Evolutionary conservation across 2,329 filamentous ascomycete genomes (phyloP).

Genomic region (Talaromyces sp.): DNA sequence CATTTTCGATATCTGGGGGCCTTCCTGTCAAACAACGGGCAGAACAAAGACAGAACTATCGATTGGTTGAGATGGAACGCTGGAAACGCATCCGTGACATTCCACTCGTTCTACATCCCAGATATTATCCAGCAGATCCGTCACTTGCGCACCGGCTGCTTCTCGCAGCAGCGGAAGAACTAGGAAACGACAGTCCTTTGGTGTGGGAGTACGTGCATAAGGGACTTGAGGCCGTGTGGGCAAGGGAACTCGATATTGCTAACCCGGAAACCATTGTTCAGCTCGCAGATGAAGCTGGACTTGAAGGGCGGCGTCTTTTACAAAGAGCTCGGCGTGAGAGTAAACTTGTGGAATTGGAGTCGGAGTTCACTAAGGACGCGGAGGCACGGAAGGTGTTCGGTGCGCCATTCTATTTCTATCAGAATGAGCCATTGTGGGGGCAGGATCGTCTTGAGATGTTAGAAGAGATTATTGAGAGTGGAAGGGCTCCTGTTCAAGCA

Average conservation of each 20-base stretch:
- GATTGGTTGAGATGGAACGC: slow-evolving; percentile 21
- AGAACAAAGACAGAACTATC: slow-evolving; percentile 33
- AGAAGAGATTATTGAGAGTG: slow-evolving; percentile 27
- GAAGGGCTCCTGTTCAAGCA: background rate
- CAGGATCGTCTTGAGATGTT: slow-evolving; percentile 29
- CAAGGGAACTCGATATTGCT: background rate
- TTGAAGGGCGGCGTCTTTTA: background rate
- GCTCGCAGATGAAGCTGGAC: background rate
- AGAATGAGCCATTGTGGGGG: slow-evolving; percentile 30
- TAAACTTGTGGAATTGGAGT: slow-evolving; percentile 1
- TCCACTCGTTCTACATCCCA: slow-evolving; percentile 32
- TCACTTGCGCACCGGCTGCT: slow-evolving; percentile 34
- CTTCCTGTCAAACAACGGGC: slow-evolving; percentile 37
- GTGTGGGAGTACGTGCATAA: slow-evolving; percentile 15
- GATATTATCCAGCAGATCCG: slow-evolving; percentile 12
- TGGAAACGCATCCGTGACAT: slow-evolving; percentile 31
- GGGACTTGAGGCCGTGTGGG: slow-evolving; percentile 12
- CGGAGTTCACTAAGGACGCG: slow-evolving; percentile 17
- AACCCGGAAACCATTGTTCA: background rate
- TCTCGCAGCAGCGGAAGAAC: slow-evolving; percentile 19
- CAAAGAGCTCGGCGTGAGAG: background rate
- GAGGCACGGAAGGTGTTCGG: slow-evolving; percentile 23
- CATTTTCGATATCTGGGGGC: slow-evolving; percentile 37
- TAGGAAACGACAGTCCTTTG: slow-evolving; percentile 3
- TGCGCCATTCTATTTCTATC: slow-evolving; percentile 26